Conservation (phyloP, 2,329 filamentous ascomycete genomes). For the Lecanosticta acicola region DNA sequence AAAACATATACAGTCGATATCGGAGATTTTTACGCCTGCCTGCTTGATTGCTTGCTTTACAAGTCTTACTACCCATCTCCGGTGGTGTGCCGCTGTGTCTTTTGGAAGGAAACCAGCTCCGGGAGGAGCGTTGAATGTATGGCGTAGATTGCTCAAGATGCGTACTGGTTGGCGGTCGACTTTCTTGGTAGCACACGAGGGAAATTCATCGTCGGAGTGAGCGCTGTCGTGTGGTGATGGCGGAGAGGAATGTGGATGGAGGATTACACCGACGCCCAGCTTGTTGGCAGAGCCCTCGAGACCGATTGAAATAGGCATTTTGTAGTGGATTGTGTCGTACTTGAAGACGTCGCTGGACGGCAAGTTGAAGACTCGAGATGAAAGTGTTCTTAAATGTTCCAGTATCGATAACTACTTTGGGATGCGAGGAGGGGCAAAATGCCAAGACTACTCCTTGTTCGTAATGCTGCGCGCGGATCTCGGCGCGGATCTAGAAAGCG, state of each 20-base stretch:
- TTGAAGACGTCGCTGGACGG: no score
- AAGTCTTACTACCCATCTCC: slow-evolving; percentile 74
- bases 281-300: slow-evolving; percentile 97
- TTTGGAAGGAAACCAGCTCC: slow-evolving; percentile 94
- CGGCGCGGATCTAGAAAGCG: background rate
- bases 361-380: no score
- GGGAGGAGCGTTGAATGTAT: slow-evolving; percentile 87
- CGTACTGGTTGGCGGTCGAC: slow-evolving; percentile 43
- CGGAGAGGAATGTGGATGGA: slow-evolving; percentile 52
- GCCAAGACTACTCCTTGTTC: background rate
- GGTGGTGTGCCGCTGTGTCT: slow-evolving; percentile 90
- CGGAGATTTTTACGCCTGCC: slow-evolving; percentile 55
- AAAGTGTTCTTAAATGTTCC: no score
- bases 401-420: no score
- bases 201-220: slow-evolving; percentile 28
- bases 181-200: slow-evolving; percentile 10
- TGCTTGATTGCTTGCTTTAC: slow-evolving; percentile 71
- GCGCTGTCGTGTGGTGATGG: slow-evolving; percentile 33
- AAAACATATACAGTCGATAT: slow-evolving; percentile 91
- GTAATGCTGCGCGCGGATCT: background rate
- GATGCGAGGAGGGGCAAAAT: background rate
- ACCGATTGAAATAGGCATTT: slow-evolving; percentile 57
- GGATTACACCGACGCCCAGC: slow-evolving; percentile 86
- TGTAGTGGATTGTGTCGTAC: slow-evolving; percentile 5
- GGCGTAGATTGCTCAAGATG: slow-evolving; percentile 87